Conservation (phyloP, 129 eudicot species). For the Helichrysum umbraculigerum region DNA sequence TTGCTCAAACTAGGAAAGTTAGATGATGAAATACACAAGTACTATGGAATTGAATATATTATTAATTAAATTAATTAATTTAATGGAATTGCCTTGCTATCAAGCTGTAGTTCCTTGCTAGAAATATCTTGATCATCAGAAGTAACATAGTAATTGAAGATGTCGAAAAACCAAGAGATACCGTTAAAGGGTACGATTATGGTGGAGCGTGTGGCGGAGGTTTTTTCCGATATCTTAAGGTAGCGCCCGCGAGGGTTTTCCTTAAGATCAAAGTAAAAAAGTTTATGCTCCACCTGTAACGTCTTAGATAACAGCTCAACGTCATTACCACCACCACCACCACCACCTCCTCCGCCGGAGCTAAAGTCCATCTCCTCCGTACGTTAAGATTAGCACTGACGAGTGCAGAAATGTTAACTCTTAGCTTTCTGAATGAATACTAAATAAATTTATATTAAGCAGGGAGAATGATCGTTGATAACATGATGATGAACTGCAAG, state of each 20-base stretch:
- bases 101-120: slow-evolving; percentile 99
- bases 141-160: slow-evolving; percentile 90
- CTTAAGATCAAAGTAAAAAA: slow-evolving; percentile 96
- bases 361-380: slow-evolving; percentile 62
- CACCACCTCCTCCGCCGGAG: slow-evolving; percentile 28
- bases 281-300: slow-evolving; percentile 95
- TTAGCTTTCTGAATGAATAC: background rate
- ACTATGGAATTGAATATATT: no score
- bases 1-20: slow-evolving; percentile 13
- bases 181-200: slow-evolving; percentile 91
- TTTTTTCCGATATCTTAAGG: slow-evolving; percentile 94
- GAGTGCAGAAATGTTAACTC: no score
- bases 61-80: background rate
- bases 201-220: slow-evolving; percentile 94
- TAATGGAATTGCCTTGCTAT: slow-evolving; percentile 58
- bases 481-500: slow-evolving; percentile 18
- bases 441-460: slow-evolving; percentile 10
- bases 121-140: slow-evolving; percentile 69
- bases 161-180: slow-evolving; percentile 92
- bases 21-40: no score
- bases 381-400: no score
- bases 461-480: slow-evolving; percentile 5
- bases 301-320: slow-evolving; percentile 90
- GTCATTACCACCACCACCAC: slow-evolving; percentile 55
- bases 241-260: slow-evolving; percentile 97